Percentiles rank a stretch among this genome's conserved stretches.
Conservation (phyloP, 768 basidiomycete genomes). For the Arthromyces matolae region DNA sequence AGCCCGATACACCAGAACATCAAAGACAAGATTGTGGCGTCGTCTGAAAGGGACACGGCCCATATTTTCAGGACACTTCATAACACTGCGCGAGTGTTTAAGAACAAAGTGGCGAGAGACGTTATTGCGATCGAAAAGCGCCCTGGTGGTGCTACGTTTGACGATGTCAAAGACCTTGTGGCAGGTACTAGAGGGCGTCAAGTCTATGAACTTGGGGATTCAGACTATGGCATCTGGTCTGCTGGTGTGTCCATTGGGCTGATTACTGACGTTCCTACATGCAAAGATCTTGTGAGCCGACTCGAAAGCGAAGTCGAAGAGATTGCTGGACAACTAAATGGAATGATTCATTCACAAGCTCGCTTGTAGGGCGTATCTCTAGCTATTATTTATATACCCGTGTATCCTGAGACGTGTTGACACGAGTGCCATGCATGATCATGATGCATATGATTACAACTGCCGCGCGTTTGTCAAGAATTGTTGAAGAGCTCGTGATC, state of each 20-base stretch:
- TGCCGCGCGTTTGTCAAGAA: too few species aligned
- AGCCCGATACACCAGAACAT: conserved; percentile 87
- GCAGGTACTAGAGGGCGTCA: conserved; percentile 63
- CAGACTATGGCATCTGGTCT: conserved; percentile 85
- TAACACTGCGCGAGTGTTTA: conserved; percentile 84
- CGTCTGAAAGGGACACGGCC: conserved; percentile 77
- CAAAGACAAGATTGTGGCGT: conserved; percentile 84
- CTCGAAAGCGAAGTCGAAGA: conserved; percentile 77
- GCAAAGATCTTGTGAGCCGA: conserved; percentile 60
- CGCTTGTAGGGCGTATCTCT: conserved; percentile 31
- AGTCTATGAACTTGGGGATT: conserved; percentile 83
- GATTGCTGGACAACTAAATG: conserved; percentile 49
- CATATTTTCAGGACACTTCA: conserved; percentile 88
- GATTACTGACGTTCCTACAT: conserved; percentile 83
- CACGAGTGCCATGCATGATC: too few species aligned
- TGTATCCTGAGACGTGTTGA: neutral
- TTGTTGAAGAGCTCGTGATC: conserved; percentile 31
- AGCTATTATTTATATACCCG: neutral
- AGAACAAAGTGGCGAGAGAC: conserved; percentile 78
- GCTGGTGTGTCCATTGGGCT: conserved; percentile 63
- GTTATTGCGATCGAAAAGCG: conserved; percentile 81
- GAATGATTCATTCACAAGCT: conserved; percentile 28
- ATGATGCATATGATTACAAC: too few species aligned
- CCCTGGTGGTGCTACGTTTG: conserved; percentile 84
- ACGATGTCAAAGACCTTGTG: conserved; percentile 76